A percentile compares a stretch with the other conserved stretches of the same genome.
Conservation (phyloP, 768 basidiomycete species). For the Phallus indusiatus region DNA sequence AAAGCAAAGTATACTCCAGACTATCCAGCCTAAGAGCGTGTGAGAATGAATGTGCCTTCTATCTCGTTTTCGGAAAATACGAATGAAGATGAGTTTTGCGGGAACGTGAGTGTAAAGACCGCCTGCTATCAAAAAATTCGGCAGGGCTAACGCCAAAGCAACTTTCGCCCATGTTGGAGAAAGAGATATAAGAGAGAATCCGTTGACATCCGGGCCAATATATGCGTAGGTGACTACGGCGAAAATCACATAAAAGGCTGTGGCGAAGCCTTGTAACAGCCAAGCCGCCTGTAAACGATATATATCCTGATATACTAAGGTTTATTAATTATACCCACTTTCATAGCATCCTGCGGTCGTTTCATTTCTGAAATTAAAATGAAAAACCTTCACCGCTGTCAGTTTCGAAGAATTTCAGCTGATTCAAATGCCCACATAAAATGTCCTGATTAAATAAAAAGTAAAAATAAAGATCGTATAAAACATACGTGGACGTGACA, state of each 20-base stretch:
- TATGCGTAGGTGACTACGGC: slow-evolving; percentile 37
- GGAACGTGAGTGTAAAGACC: slow-evolving; percentile 42
- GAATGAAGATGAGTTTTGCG: slow-evolving; percentile 44
- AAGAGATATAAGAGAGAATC: slow-evolving; percentile 38
- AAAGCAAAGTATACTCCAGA: slow-evolving; percentile 37
- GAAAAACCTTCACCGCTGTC: slow-evolving; percentile 34
- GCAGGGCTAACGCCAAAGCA: slow-evolving; percentile 37
- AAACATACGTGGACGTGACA: not conserved
- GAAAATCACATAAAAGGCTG: slow-evolving; percentile 41
- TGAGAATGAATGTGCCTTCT: slow-evolving; percentile 38
- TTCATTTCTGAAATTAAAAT: slow-evolving; percentile 51
- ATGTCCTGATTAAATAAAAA: slow-evolving; percentile 28
- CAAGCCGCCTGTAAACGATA: slow-evolving; percentile 34
- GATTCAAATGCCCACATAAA: slow-evolving; percentile 33
- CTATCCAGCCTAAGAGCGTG: slow-evolving; percentile 39
- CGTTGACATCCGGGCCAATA: slow-evolving; percentile 36
- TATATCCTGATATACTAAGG: not conserved
- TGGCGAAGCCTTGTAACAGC: slow-evolving; percentile 45
- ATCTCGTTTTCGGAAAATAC: slow-evolving; percentile 35
- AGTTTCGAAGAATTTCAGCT: not conserved
- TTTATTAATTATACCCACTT: slow-evolving; percentile 23
- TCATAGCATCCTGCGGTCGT: slow-evolving; percentile 44
- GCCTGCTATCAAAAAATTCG: slow-evolving; percentile 41
- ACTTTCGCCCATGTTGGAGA: slow-evolving; percentile 41
- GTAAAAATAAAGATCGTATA: not conserved